Evolutionary conservation across 805 yeast species (phyloP).

Genomic region (Yarrowia alimentaria): DNA sequence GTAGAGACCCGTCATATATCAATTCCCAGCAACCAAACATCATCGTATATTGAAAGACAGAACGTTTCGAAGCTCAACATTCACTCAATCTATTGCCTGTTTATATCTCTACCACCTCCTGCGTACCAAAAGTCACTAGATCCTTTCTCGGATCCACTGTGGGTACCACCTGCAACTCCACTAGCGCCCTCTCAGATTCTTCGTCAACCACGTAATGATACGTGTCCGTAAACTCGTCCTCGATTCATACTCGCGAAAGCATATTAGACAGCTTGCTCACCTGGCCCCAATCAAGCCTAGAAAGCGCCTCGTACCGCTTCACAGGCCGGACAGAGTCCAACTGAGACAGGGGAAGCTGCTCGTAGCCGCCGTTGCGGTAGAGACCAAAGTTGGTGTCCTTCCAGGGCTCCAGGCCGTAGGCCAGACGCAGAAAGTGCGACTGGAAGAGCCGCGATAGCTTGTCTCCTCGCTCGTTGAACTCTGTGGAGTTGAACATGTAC

Average conservation of each 20-base stretch:
- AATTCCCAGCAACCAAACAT: no score
- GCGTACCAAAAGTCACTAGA: no score
- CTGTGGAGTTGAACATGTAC: conserved; percentile 26
- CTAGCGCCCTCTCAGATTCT: background rate
- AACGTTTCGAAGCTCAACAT: no score
- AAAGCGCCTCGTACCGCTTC: conserved; percentile 15
- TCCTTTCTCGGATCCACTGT: no score
- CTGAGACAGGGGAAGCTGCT: conserved; percentile 14
- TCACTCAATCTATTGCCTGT: no score
- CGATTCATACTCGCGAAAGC: conserved; percentile 9
- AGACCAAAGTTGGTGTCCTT: conserved; percentile 9
- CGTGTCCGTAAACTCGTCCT: conserved; percentile 6
- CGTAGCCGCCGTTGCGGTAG: conserved; percentile 18
- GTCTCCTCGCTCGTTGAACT: conserved; percentile 25
- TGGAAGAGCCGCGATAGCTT: conserved; percentile 18
- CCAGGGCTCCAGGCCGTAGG: conserved; percentile 26
- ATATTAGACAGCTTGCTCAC: conserved; percentile 4
- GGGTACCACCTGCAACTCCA: background rate
- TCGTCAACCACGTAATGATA: background rate
- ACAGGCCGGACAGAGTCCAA: conserved; percentile 2
- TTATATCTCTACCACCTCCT: background rate
- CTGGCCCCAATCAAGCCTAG: conserved; percentile 10
- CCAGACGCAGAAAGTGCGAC: conserved; percentile 14
- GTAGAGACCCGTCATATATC: no score
- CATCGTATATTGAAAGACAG: no score